These are phyloP conservation scores for Coemansia umbellata DNA, from an alignment of 192 early-diverging fungal species.

Conservation along the genomic window DNA sequence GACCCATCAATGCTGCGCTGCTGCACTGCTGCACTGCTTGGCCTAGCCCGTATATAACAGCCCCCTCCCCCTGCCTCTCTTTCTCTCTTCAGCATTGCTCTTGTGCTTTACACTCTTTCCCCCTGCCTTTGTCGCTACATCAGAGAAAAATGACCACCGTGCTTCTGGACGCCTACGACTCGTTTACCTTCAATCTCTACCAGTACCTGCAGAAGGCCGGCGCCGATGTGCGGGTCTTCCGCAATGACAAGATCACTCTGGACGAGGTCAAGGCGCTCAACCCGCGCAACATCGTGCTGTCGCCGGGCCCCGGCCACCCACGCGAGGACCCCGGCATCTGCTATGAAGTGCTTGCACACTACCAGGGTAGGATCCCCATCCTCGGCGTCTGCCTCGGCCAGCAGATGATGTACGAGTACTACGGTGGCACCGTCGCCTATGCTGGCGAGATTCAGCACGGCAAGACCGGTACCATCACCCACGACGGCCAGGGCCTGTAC, in stretches of 20 bases:
- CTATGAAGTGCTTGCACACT: slow-evolving; percentile 77
- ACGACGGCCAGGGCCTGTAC: slow-evolving; percentile 90
- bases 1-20: too few species aligned
- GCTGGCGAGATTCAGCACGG: slow-evolving; percentile 98
- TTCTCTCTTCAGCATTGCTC: background rate
- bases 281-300: slow-evolving; percentile 93
- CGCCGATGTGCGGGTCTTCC: slow-evolving; percentile 85
- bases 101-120: background rate
- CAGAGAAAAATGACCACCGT: slow-evolving; percentile 56
- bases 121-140: background rate
- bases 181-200: slow-evolving; percentile 98
- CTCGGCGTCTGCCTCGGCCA: slow-evolving; percentile 96
- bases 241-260: slow-evolving; percentile 92
- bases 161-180: slow-evolving; percentile 98
- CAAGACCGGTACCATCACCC: slow-evolving; percentile 85
- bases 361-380: slow-evolving; percentile 93
- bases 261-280: slow-evolving; percentile 76
- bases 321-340: slow-evolving; percentile 87
- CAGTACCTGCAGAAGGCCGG: slow-evolving; percentile 90
- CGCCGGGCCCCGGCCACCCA: slow-evolving; percentile 96
- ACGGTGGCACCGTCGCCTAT: slow-evolving; percentile 86
- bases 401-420: slow-evolving; percentile 97
- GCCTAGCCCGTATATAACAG: too few species aligned
- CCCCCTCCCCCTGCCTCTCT: too few species aligned
- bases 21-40: too few species aligned